Conservation (phyloP, 139 green algal genomes). For the Raphidocelis subcapitata region DNA sequence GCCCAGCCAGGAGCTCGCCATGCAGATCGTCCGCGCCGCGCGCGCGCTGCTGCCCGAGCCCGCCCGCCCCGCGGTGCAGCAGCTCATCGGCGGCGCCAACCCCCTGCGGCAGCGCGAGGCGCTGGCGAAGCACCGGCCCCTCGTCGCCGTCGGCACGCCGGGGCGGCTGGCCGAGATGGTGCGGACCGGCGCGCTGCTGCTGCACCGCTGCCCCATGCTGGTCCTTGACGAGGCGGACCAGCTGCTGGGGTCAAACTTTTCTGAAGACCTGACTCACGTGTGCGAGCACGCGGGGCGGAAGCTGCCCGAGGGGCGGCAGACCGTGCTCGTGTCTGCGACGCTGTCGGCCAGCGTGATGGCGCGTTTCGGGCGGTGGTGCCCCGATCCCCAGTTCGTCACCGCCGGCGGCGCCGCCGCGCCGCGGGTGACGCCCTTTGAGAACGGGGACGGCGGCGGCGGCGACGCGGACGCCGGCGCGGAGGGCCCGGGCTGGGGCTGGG, state of each 20-base stretch:
- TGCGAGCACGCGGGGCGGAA: conserved; percentile 66
- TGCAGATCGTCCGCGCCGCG: conserved; percentile 87
- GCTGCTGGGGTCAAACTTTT: conserved; percentile 82
- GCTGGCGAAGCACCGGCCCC: conserved; percentile 74
- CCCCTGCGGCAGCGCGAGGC: conserved; percentile 75
- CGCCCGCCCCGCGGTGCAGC: conserved; percentile 74
- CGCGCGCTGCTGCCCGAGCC: conserved; percentile 65
- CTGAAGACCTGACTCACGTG: conserved; percentile 79
- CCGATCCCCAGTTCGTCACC: conserved; percentile 40
- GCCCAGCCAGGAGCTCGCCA: conserved; percentile 92
- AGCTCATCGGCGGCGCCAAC: conserved; percentile 95
- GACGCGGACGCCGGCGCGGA: neutral
- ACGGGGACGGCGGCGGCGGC: neutral
- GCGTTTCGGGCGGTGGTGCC: conserved; percentile 57
- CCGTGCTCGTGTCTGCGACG: conserved; percentile 80
- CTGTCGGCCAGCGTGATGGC: conserved; percentile 63
- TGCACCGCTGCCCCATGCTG: conserved; percentile 48
- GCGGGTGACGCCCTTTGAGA: neutral
- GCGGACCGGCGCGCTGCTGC: conserved; percentile 51
- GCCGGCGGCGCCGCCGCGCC: conserved; percentile 13
- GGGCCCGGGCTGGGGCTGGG: conserved; percentile 47
- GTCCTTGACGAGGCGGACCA: conserved; percentile 66
- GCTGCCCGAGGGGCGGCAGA: conserved; percentile 48
- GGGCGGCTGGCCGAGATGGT: conserved; percentile 87
- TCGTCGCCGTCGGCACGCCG: conserved; percentile 95